These are phyloP conservation scores for Penicillium roqueforti DNA, from an alignment of 495 filamentous ascomycete species.

Conservation along the genomic window DNA sequence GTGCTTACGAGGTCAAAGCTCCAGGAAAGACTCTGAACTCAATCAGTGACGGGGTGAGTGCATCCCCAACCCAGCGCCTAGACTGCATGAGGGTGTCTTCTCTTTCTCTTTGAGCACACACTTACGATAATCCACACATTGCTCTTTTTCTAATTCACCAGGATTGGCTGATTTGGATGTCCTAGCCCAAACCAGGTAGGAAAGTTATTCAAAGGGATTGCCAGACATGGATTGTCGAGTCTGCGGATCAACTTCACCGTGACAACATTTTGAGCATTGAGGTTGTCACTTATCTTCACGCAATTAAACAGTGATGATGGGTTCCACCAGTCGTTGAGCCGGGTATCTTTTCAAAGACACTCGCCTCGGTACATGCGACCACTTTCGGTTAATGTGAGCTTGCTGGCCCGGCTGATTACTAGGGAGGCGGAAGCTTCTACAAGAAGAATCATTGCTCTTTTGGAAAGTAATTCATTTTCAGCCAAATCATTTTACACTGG, in stretches of 20 bases:
- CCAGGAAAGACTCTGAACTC: constrained; percentile 13
- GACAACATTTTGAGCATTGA: constrained; percentile 15
- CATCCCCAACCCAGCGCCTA: not conserved
- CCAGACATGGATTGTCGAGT: constrained; percentile 33
- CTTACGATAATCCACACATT: not conserved
- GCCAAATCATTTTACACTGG: not conserved
- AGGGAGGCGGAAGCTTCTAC: no score
- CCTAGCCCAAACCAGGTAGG: not conserved
- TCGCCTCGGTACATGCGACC: no score
- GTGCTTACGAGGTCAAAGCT: constrained; percentile 9
- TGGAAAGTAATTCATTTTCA: not conserved
- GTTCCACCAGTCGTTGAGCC: not conserved
- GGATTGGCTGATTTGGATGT: not conserved
- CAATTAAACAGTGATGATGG: not conserved
- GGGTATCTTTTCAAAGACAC: no score
- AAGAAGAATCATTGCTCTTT: no score
- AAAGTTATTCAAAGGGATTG: constrained; percentile 22
- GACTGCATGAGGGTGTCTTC: not conserved
- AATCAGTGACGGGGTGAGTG: constrained; percentile 8
- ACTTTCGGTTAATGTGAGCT: not conserved
- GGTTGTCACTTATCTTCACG: constrained; percentile 14
- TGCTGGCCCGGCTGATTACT: not conserved
- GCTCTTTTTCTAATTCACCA: not conserved
- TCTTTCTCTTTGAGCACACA: not conserved
- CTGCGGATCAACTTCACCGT: constrained; percentile 19